Evolutionary conservation across 345 rosid genomes (phyloP).

Genomic region (Firmiana major): DNA sequence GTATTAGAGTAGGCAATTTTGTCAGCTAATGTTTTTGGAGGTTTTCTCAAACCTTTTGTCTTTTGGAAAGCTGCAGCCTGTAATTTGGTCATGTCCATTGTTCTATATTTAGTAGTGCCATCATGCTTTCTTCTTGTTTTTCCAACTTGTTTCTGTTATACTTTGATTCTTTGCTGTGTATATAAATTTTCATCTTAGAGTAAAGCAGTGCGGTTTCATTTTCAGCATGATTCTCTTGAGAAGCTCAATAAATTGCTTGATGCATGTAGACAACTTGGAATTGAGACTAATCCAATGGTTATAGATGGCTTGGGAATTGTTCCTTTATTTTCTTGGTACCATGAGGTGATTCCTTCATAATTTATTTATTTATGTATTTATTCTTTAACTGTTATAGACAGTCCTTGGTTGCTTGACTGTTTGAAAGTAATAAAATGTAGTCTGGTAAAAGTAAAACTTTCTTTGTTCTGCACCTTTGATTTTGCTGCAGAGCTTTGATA

Average conservation of each 20-base stretch:
- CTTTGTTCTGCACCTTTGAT: conserved; percentile 2
- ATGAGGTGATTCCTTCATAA: conserved; percentile 42
- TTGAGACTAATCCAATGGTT: conserved; percentile 42
- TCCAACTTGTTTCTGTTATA: neutral
- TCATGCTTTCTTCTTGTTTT: neutral
- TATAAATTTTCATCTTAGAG: conserved; percentile 7
- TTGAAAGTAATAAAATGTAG: neutral
- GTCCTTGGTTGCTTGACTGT: neutral
- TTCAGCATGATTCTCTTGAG: conserved; percentile 55
- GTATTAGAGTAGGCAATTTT: neutral
- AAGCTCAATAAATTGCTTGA: conserved; percentile 62
- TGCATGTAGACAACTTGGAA: conserved; percentile 52
- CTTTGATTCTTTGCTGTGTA: neutral
- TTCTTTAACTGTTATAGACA: neutral
- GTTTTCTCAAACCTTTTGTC: neutral
- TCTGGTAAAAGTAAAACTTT: neutral
- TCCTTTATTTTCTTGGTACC: conserved; percentile 69
- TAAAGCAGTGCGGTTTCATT: conserved; percentile 15
- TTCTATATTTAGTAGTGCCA: neutral
- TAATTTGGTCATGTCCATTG: neutral
- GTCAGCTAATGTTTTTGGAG: neutral
- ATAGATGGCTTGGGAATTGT: conserved; percentile 49
- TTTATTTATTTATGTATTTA: neutral
- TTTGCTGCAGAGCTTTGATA: conserved; percentile 54
- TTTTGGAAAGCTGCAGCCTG: neutral